Base-by-base conservation (phyloP, 148 eudicot genomes). In the Spergularia marina region DNA sequence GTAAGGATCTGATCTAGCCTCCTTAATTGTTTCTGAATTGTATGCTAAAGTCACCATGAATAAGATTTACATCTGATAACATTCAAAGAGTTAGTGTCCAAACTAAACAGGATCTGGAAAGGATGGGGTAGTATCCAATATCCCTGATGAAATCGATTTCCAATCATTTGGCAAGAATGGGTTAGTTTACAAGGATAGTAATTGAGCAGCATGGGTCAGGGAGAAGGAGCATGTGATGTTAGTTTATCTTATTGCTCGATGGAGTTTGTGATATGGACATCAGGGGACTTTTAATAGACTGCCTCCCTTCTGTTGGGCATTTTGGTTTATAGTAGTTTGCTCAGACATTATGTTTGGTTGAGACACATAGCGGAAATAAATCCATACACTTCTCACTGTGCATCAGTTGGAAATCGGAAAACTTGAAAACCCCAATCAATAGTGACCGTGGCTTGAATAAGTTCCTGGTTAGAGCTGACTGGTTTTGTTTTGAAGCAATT, bases 1-100 rank as follows among this genome's bases (percentile, higher is more conserved):
- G 99, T 96, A 74, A 76, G 65, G 10, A 65, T 62, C 58, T 52
- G 30, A 59, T 65, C 21, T 52, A 2, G 12, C 53, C 13, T 73
- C n/a, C 60, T 68, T 60, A 12, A 53, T 15, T 17, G 13, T 17
- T 68, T 57, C 40, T 58, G 25, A 55, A 58, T 58, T 2, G 16
- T 34, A 36, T 56, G 53, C 21, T 52, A 20, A 20, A 14, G 51
- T 58, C 36, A 57, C 39, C 7, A 60, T 30, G 36, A 30, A 30
- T 30, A 30, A 30, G 36, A 30, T 30, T 30, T 30, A 2, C 36
- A 30, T 30, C 36, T 30, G 36, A 30, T 0, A 2, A 30, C 36
- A 30, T 0, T 30, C 36, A 30, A 30, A 30, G 36, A 30, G 36
- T 30, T 2, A 30, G 36, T 30, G 36, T 30, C 36, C 36, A 30